Conservation (phyloP, 2,329 filamentous ascomycete species). For the Xylariaceae sp. region DNA sequence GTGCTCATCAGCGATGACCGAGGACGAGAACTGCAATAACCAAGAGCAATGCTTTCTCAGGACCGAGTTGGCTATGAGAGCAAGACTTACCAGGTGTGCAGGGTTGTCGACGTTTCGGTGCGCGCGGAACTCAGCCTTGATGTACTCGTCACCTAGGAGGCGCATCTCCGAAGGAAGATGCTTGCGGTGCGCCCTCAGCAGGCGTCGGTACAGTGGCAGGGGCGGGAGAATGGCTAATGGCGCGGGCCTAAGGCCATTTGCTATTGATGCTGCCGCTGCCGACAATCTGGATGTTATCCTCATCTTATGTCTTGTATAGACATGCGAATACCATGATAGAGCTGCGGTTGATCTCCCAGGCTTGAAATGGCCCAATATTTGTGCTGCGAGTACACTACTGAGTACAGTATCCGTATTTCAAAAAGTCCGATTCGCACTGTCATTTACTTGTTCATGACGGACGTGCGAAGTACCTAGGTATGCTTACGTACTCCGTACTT, state of each 20-base stretch:
- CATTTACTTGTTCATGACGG: too few species aligned
- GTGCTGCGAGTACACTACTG: too few species aligned
- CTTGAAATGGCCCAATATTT: not conserved
- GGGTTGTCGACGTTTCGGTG: slow-evolving; percentile 85
- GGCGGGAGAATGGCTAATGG: slow-evolving; percentile 73
- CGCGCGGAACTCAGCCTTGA: slow-evolving; percentile 86
- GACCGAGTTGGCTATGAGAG: too few species aligned
- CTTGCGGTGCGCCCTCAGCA: slow-evolving; percentile 82
- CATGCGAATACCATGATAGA: slow-evolving; percentile 1
- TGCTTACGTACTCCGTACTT: too few species aligned
- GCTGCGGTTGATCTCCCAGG: not conserved
- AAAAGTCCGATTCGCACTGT: too few species aligned
- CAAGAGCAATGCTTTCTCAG: too few species aligned
- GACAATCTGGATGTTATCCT: slow-evolving; percentile 26
- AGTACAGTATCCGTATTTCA: too few species aligned
- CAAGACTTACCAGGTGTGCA: slow-evolving; percentile 68
- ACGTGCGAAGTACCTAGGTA: too few species aligned
- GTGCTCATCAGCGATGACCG: not conserved
- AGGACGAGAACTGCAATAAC: too few species aligned
- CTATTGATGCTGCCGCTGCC: slow-evolving; percentile 26
- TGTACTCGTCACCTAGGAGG: slow-evolving; percentile 82
- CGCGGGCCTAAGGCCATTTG: slow-evolving; percentile 28
- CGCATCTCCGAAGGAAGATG: slow-evolving; percentile 70
- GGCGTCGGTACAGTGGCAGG: slow-evolving; percentile 80
- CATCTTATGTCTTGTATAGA: slow-evolving; percentile 20